Percentiles rank a stretch among this genome's conserved stretches.
Conservation (phyloP, 2,329 filamentous ascomycete species). For the Aspergillus sp. region DNA sequence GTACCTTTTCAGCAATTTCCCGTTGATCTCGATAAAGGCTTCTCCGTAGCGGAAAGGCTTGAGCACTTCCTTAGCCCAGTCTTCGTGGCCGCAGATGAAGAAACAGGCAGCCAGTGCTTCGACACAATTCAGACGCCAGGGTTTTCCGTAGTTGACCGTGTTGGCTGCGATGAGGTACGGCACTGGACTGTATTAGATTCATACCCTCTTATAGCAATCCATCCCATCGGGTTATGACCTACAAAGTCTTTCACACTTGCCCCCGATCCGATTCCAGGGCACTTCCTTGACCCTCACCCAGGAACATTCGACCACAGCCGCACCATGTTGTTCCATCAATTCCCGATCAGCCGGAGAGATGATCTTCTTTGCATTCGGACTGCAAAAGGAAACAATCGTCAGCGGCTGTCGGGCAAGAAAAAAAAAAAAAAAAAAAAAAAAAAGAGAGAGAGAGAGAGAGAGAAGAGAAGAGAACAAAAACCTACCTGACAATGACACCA, state of each 20-base stretch:
- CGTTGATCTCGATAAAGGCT: slow-evolving; percentile 88
- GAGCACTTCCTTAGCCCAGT: slow-evolving; percentile 84
- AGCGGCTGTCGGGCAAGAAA: slow-evolving; percentile 2
- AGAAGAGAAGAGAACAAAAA: slow-evolving; percentile 4
- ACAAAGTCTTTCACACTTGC: slow-evolving; percentile 79
- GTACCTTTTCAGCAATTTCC: slow-evolving; percentile 74
- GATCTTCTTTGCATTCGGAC: slow-evolving; percentile 81
- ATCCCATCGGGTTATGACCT: slow-evolving; percentile 14
- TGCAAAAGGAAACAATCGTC: slow-evolving; percentile 11
- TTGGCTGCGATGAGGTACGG: slow-evolving; percentile 97
- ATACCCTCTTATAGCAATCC: background rate
- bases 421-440: background rate
- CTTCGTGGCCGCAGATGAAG: slow-evolving; percentile 82
- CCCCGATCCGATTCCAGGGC: slow-evolving; percentile 85
- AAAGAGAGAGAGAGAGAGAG: background rate
- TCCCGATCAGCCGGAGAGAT: slow-evolving; percentile 78
- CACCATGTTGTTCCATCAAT: slow-evolving; percentile 80
- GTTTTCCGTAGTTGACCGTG: slow-evolving; percentile 93
- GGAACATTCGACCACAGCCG: slow-evolving; percentile 93
- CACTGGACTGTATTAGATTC: slow-evolving; percentile 38
- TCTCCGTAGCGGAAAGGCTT: slow-evolving; percentile 82
- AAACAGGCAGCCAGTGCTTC: slow-evolving; percentile 92
- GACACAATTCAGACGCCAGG: slow-evolving; percentile 91
- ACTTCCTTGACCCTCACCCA: slow-evolving; percentile 93
- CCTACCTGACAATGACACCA: slow-evolving; percentile 80